Base-by-base conservation (phyloP, 2,329 filamentous ascomycete species). In the Alternaria rosae region DNA sequence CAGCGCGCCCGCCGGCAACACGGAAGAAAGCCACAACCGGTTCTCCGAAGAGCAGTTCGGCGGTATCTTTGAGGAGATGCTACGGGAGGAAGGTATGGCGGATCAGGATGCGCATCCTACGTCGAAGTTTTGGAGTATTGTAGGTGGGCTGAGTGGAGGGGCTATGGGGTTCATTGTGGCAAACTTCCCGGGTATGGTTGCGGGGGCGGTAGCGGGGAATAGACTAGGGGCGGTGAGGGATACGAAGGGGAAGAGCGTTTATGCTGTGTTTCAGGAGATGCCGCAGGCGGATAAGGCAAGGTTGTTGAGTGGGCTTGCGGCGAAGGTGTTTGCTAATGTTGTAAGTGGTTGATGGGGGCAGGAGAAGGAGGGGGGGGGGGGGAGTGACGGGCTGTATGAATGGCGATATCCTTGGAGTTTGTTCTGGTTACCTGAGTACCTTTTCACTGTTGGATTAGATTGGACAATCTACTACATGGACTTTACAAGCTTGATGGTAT, bases 161-260 rank as follows among this genome's bases (percentile, higher is more conserved):
- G 92, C 93, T 3, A 86, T 99, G 78, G 95, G 95, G 0, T 98
- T 98, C 79, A 99, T 99, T 70, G 87, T 98, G 25, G 95, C 91
- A 26, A 98, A 98, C 77, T 88, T 97, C 51, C 92, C 94, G 0
- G 95, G 95, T 0, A 86, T 94, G 73, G 80, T 98, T 38, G 94
- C 94, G 0, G 95, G 95, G 3, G 93, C 92, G 3, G 94, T 97
- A 3, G 94, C 94, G 0, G 95, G 95, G 11, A 98, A 97, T 81
- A 83, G 94, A 54, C 81, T 98, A n/a, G 95, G 95, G 1, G 92
- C 92, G 7, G 88, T 99, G 20, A 85, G 95, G 59, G 95, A 99
- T 81, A 89, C 91, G 30, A 93, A 89, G 81, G 94, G 94, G 21
- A 98, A 97, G 89, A 97, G 92, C 76, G 95, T 99, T 6, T 98